Evolutionary conservation across 306 rosid genomes (phyloP).

Genomic region (Luffa aegyptiaca): DNA sequence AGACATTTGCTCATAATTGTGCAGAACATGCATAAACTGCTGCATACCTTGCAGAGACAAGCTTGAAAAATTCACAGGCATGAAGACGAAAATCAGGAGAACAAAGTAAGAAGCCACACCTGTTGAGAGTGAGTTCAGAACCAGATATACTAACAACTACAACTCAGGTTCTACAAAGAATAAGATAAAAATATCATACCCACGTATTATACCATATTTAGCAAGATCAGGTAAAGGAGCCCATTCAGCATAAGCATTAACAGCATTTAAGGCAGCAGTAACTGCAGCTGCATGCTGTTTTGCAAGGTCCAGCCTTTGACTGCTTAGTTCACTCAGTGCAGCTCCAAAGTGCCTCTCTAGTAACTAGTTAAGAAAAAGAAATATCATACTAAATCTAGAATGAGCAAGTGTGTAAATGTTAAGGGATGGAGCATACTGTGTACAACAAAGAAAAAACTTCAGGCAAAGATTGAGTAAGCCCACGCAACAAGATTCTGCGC

Average conservation of each 20-base stretch:
- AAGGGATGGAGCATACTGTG: conserved; percentile 36
- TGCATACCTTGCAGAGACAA: conserved; percentile 71
- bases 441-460: conserved; percentile 80
- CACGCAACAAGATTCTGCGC: conserved; percentile 82
- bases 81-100: conserved; percentile 90
- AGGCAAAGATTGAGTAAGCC: conserved; percentile 73
- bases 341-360: conserved; percentile 80
- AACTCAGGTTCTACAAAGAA: conserved; percentile 15
- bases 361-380: conserved; percentile 48
- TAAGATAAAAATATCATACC: conserved; percentile 44
- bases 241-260: conserved; percentile 98
- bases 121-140: conserved; percentile 27
- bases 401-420: conserved; percentile 12
- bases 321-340: conserved; percentile 66
- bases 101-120: conserved; percentile 85
- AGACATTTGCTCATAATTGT: conserved; percentile 4
- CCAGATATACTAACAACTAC: conserved; percentile 8
- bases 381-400: conserved; percentile 13
- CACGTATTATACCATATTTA: conserved; percentile 75
- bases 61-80: conserved; percentile 92
- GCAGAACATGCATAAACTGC: conserved; percentile 8
- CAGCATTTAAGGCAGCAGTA: conserved; percentile 67
- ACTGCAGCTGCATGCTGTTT: conserved; percentile 79
- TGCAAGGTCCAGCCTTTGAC: conserved; percentile 58
- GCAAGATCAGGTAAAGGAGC: conserved; percentile 93